phyloP scores from a whole-genome alignment of 225 moss, liverwort and hornwort genomes.

The Physcomitrellopsis africana region DNA sequence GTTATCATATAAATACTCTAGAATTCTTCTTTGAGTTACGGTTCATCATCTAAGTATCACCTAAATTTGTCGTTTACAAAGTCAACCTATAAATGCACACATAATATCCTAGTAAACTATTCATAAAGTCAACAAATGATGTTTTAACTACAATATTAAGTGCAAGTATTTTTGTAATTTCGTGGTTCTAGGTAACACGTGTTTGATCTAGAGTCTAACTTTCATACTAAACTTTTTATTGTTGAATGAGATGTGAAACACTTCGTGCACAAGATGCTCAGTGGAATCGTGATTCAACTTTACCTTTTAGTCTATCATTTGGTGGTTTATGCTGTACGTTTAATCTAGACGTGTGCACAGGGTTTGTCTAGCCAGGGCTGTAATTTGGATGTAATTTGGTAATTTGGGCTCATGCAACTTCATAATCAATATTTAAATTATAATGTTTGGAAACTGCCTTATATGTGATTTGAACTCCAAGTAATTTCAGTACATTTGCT shows the following conservation, averaged over 20 bases:
- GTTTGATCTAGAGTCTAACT: too few species aligned
- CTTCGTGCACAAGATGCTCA: too few species aligned
- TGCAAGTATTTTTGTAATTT: background rate
- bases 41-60: background rate
- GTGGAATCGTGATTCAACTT: background rate
- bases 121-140: background rate
- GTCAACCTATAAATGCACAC: background rate
- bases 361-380: background rate
- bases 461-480: background rate
- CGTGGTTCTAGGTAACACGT: too few species aligned
- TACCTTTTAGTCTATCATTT: constrained; percentile 1
- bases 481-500: constrained; percentile 7
- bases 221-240: too few species aligned
- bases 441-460: background rate
- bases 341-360: background rate
- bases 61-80: background rate
- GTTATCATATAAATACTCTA: background rate
- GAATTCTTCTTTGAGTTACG: background rate
- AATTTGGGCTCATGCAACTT: background rate
- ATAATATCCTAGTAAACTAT: background rate
- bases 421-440: constrained; percentile 10
- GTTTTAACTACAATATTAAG: constrained; percentile 6
- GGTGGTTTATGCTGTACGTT: constrained; percentile 3
- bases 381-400: background rate
- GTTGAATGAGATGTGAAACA: too few species aligned